A percentile compares a stretch with the other conserved stretches of the same genome.
Conservation (phyloP, 1,284 basidiomycete genomes). For the Tilletia setariae region DNA sequence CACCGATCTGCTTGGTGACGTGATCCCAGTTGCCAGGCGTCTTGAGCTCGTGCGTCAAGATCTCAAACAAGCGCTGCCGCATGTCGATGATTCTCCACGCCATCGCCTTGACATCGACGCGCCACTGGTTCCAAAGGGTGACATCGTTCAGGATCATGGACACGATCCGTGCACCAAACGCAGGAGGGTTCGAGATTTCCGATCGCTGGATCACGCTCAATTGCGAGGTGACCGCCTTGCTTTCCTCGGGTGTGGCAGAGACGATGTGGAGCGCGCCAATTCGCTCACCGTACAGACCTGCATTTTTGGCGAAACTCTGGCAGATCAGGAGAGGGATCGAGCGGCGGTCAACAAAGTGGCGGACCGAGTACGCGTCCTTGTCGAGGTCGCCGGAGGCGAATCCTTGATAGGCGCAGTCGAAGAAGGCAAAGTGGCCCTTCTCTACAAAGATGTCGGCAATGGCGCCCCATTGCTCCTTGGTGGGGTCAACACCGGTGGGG, state of each 20-base stretch:
- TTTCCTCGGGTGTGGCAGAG: constrained; percentile 29
- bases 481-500: constrained; percentile 90
- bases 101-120: constrained; percentile 86
- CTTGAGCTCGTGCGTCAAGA: constrained; percentile 76
- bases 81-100: constrained; percentile 84
- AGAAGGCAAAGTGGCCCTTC: constrained; percentile 83
- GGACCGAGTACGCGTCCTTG: constrained; percentile 88
- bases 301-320: constrained; percentile 98
- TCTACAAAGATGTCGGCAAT: constrained; percentile 72
- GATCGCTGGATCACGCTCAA: constrained; percentile 79
- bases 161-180: constrained; percentile 82
- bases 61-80: constrained; percentile 72
- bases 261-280: constrained; percentile 63
- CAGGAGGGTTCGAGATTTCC: constrained; percentile 90
- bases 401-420: constrained; percentile 93
- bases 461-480: constrained; percentile 77
- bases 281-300: constrained; percentile 76
- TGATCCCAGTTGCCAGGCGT: constrained; percentile 84
- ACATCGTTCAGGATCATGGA: constrained; percentile 61
- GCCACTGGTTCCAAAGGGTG: constrained; percentile 78
- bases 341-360: constrained; percentile 72
- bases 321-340: constrained; percentile 77
- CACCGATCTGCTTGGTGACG: constrained; percentile 52
- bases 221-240: constrained; percentile 59
- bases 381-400: constrained; percentile 81